Conservation (phyloP, 257 asterid genomes). For the Linderniella brevidens region DNA sequence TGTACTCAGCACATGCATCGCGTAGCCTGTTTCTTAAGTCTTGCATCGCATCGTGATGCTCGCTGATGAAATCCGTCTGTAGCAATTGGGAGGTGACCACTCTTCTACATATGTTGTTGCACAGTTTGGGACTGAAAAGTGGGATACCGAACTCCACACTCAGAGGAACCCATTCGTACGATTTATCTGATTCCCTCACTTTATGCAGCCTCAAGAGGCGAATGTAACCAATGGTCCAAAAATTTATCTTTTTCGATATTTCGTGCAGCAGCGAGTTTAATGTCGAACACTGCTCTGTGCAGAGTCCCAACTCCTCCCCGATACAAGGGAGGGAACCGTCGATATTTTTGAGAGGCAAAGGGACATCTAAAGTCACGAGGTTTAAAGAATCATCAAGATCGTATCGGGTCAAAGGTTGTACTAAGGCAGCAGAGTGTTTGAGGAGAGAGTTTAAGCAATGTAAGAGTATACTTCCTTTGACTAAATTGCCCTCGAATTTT, state of each 20-base stretch:
- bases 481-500: constrained; percentile 72
- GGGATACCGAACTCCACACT: constrained; percentile 90
- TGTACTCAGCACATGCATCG: constrained; percentile 77
- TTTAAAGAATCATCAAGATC: constrained; percentile 72
- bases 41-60: constrained; percentile 93
- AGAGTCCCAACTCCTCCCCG: constrained; percentile 71
- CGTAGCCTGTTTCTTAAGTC: constrained; percentile 56
- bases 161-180: constrained; percentile 89
- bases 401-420: constrained; percentile 76
- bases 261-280: constrained; percentile 43
- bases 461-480: constrained; percentile 78
- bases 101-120: constrained; percentile 68
- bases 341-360: constrained; percentile 77
- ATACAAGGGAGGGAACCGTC: constrained; percentile 77
- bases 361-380: constrained; percentile 66
- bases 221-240: constrained; percentile 77
- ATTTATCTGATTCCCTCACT: constrained; percentile 38
- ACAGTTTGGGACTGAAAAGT: constrained; percentile 80
- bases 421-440: constrained; percentile 82
- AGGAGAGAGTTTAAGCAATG: constrained; percentile 95
- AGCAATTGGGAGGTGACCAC: constrained; percentile 77
- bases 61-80: constrained; percentile 56
- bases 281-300: constrained; percentile 34
- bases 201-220: constrained; percentile 69
- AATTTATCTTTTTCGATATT: constrained; percentile 56